phyloP scores from a whole-genome alignment of 257 asterid species.

The Dorcoceras hygrometricum region DNA sequence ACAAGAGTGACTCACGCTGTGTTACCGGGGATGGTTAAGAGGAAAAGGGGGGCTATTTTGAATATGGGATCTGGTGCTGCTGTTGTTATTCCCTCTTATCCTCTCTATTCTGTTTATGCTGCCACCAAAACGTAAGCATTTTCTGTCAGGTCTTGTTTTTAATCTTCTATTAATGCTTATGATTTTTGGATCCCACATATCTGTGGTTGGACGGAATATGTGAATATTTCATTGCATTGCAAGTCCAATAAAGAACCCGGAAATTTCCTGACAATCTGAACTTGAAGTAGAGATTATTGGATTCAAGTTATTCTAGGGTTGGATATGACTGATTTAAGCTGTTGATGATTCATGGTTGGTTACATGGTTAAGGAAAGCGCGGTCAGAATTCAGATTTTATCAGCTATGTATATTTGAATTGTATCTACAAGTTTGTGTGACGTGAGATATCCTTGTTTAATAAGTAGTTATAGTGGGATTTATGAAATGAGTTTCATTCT shows the following conservation, averaged over 20 bases:
- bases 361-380: neutral
- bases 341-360: neutral
- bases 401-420: neutral
- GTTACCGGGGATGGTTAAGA: slow-evolving; percentile 76
- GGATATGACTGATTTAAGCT: slow-evolving; percentile 2
- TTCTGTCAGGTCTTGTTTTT: neutral
- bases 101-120: slow-evolving; percentile 93
- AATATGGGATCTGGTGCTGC: slow-evolving; percentile 97
- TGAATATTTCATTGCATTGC: neutral
- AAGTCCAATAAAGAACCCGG: neutral
- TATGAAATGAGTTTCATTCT: neutral
- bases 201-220: neutral
- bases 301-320: neutral
- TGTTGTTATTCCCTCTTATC: slow-evolving; percentile 82
- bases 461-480: neutral
- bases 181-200: neutral
- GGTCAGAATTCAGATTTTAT: neutral
- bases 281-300: neutral
- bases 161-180: neutral
- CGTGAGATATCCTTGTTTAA: neutral
- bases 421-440: slow-evolving; percentile 4
- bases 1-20: slow-evolving; percentile 85
- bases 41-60: slow-evolving; percentile 89
- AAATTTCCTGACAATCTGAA: neutral
- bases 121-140: slow-evolving; percentile 92